phyloP scores from a whole-genome alignment of 2,329 filamentous ascomycete species.

The Apiospora sp. region DNA sequence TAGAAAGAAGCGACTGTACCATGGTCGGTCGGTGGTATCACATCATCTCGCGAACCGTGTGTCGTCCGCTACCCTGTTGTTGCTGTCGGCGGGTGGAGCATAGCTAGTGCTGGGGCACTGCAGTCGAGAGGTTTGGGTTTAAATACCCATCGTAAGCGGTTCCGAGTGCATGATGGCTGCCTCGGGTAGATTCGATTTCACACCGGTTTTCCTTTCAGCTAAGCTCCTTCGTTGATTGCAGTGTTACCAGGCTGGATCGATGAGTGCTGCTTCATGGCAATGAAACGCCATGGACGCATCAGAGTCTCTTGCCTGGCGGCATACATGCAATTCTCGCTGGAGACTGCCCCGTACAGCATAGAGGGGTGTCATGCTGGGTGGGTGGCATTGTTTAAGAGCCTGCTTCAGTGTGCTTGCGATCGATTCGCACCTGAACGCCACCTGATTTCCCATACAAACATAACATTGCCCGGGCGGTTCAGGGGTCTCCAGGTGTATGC shows the following conservation, averaged over 20 bases:
- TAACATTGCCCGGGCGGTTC: not conserved
- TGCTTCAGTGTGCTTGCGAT: no score
- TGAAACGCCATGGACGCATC: not conserved
- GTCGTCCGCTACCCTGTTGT: not conserved
- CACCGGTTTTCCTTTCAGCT: conserved; percentile 11
- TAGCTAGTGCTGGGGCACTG: conserved; percentile 6
- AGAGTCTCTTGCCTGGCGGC: not conserved
- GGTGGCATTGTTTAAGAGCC: not conserved
- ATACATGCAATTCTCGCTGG: not conserved
- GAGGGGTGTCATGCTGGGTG: not conserved
- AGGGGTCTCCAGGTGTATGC: not conserved
- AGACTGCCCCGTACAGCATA: not conserved
- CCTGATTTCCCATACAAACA: not conserved
- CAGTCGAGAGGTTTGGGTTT: conserved; percentile 20
- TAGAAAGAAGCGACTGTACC: not conserved
- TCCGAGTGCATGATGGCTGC: conserved; percentile 20
- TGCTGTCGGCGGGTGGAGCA: conserved; percentile 9
- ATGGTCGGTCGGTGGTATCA: not conserved
- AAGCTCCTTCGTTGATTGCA: not conserved
- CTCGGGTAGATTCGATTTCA: conserved; percentile 1
- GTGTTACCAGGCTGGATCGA: not conserved
- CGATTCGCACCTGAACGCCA: not conserved
- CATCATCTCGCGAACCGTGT: not conserved
- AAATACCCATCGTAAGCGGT: conserved; percentile 18
- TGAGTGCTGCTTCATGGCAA: not conserved